Percentiles rank a stretch among this genome's conserved stretches.
Conservation (phyloP, 192 early-diverging fungal genomes). For the Podila minutissima region DNA sequence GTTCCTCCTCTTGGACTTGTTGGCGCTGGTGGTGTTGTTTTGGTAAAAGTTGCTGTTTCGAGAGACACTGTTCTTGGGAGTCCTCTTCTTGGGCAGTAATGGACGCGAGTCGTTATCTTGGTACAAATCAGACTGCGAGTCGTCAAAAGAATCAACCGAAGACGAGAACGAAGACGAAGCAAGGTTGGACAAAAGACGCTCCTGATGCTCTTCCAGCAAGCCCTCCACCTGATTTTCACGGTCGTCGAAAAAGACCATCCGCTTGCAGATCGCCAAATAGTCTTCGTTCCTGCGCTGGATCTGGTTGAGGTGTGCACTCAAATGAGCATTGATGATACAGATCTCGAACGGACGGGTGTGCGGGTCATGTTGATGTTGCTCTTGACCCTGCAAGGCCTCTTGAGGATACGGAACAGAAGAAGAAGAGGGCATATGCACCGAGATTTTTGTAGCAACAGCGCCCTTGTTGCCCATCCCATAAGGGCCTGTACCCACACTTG, state of each 20-base stretch:
- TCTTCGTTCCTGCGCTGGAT: slow-evolving; percentile 49
- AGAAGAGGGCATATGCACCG: slow-evolving; percentile 16
- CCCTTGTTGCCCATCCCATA: slow-evolving; percentile 55
- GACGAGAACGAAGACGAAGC: neutral
- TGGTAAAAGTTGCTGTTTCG: neutral
- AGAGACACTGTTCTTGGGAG: neutral
- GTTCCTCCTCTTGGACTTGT: neutral
- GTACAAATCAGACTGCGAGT: slow-evolving; percentile 14
- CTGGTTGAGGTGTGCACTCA: slow-evolving; percentile 41
- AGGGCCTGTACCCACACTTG: slow-evolving; percentile 41
- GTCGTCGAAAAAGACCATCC: slow-evolving; percentile 43
- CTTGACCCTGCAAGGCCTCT: neutral
- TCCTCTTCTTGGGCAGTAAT: slow-evolving; percentile 23
- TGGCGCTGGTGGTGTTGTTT: neutral
- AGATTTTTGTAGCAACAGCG: slow-evolving; percentile 40
- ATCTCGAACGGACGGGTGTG: slow-evolving; percentile 28
- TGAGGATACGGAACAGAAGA: neutral
- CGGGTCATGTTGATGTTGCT: neutral
- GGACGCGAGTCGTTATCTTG: slow-evolving; percentile 38
- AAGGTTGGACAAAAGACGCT: slow-evolving; percentile 11
- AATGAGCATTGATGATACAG: slow-evolving; percentile 53
- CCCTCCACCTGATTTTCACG: slow-evolving; percentile 33
- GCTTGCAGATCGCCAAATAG: slow-evolving; percentile 30
- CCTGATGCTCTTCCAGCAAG: slow-evolving; percentile 27
- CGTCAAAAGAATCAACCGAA: slow-evolving; percentile 5